A percentile compares a stretch with the other conserved stretches of the same genome.
Conservation (phyloP, 352 stramenopile genomes). For the Globisporangium solare region DNA sequence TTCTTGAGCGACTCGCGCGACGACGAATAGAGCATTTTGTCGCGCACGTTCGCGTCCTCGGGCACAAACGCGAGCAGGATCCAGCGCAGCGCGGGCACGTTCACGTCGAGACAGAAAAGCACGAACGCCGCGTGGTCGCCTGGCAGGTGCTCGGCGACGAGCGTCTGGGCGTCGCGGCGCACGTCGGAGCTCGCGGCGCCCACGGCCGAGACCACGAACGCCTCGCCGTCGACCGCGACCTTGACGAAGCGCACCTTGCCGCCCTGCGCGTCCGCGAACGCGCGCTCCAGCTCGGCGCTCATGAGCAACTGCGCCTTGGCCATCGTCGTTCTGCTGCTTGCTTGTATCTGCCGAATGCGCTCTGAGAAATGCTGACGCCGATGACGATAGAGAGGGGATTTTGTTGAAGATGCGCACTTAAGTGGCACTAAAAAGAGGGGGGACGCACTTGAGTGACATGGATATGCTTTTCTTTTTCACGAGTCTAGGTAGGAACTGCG, state of each 20-base stretch:
- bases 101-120: conserved; percentile 72
- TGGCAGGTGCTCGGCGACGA: conserved; percentile 22
- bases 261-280: conserved; percentile 68
- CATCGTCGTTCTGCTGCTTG: conserved; percentile 26
- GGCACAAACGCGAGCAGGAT: conserved; percentile 78
- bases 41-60: conserved; percentile 69
- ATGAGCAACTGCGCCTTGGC: conserved; percentile 59
- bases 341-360: background rate
- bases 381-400: background rate
- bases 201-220: conserved; percentile 47
- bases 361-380: conserved; percentile 3
- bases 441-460: too few relatives aligned
- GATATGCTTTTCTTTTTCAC: too few relatives aligned
- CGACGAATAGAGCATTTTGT: conserved; percentile 92
- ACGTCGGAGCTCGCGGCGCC: conserved; percentile 37
- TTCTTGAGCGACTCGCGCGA: conserved; percentile 89
- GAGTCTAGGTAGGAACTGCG: too few relatives aligned
- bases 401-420: background rate
- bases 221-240: conserved; percentile 50
- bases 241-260: conserved; percentile 72
- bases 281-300: conserved; percentile 55
- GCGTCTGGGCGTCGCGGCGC: conserved; percentile 33
- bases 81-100: conserved; percentile 68
- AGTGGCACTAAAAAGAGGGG: background rate
- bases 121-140: conserved; percentile 60